Evolutionary conservation across 352 stramenopile genomes (phyloP), one percentile per base, ranked within the genome.

Genomic region (Pythium oligandrum): DNA sequence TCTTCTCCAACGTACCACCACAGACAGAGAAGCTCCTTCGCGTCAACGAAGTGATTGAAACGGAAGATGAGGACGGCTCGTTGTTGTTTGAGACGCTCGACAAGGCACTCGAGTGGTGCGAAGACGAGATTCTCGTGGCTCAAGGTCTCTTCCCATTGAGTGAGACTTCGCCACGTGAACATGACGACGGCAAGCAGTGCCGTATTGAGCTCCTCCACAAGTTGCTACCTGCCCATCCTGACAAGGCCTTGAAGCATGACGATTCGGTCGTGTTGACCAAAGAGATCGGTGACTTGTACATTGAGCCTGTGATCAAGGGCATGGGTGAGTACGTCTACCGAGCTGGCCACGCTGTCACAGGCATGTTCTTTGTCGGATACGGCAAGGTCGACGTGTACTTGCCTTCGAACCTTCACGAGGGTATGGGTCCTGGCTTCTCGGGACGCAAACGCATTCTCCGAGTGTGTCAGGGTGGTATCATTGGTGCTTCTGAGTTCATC

Each of bases 371-470:
- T 54, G 77, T 94, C 50, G 84, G 79, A 7, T 92, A 85, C 40
- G 84, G 84, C 62, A 90, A 92, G 42, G 66, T 94, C 8, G 84
- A 94, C 54, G 84, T 92, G 7, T 94, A 89, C 59, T 69, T 94
- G 53, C 84, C 84, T 10, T 88, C 78, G 40, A 92, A 73, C 44
- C 70, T 87, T 32, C 76, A 92, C 59, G 80, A 94, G 59, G 64
- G 78, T 32, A 75, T 94, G 55, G 84, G 84, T 0, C 84, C 84
- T 0, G 84, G 84, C 39, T 94, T 94, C 51, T 71, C 61, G 12
- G 84, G 84, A 4, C 70, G 71, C 51, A 92, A 92, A 60, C 81
- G 84, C 40, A 91, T 94, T 52, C 64, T 88, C 32, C 81, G 83
- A 12, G 80, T 92, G 54, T 91, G 79, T 43, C 80, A 88, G 51